A percentile compares a stretch with the other conserved stretches of the same genome.
Conservation (phyloP, 768 basidiomycete species). For the Mycena galopus region DNA sequence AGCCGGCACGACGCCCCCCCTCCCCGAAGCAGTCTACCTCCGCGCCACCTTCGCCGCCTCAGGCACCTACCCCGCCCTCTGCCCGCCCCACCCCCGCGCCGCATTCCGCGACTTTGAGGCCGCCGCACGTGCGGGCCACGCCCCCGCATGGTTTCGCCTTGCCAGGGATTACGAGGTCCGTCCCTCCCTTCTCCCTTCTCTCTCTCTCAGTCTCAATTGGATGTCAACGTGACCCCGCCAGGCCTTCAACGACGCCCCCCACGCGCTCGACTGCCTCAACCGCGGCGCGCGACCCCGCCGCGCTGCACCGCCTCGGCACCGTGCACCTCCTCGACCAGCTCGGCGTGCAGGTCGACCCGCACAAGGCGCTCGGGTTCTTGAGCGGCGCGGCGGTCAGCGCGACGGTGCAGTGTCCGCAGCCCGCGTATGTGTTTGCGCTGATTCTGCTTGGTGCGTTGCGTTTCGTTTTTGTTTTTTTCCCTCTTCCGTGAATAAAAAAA, state of each 20-base stretch:
- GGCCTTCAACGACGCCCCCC: conserved; percentile 46
- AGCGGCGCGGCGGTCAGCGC: conserved; percentile 82
- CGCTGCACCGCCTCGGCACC: conserved; percentile 81
- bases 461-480: not conserved
- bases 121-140: conserved; percentile 82
- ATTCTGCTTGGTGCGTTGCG: conserved; percentile 73
- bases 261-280: not conserved
- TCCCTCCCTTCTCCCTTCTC: too few species aligned
- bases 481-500: not conserved
- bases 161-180: conserved; percentile 95
- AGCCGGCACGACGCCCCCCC: conserved; percentile 40
- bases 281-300: conserved; percentile 56
- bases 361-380: conserved; percentile 71
- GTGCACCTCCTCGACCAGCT: conserved; percentile 93
- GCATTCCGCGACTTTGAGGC: conserved; percentile 94
- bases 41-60: conserved; percentile 80
- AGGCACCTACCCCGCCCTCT: conserved; percentile 76
- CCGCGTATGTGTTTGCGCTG: conserved; percentile 91
- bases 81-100: conserved; percentile 75
- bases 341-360: conserved; percentile 62
- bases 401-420: conserved; percentile 82
- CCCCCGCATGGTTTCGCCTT: conserved; percentile 89
- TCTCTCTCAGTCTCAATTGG: too few species aligned
- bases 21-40: conserved; percentile 82
- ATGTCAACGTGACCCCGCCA: too few species aligned